Percentiles rank a stretch among this genome's conserved stretches.
These are phyloP conservation scores for Russula sp. DNA, from an alignment of 768 basidiomycete species.

Conservation along the genomic window DNA sequence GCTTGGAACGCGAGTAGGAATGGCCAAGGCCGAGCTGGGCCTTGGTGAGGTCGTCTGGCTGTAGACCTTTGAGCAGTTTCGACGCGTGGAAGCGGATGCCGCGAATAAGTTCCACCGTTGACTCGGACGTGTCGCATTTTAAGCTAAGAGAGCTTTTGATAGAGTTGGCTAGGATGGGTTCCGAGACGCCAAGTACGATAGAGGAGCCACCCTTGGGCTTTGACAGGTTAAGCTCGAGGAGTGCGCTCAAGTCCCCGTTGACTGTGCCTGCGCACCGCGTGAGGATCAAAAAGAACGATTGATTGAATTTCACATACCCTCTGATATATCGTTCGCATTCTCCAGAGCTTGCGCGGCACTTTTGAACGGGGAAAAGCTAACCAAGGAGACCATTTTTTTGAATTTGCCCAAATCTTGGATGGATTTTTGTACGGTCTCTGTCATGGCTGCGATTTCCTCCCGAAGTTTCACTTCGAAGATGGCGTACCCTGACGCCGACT, in stretches of 20 bases:
- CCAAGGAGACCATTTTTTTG: constrained; percentile 81
- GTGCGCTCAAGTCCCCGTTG: constrained; percentile 72
- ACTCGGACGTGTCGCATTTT: constrained; percentile 74
- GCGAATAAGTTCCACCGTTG: constrained; percentile 78
- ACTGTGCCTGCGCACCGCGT: constrained; percentile 57
- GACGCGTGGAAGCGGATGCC: constrained; percentile 88
- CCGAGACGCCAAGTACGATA: constrained; percentile 73
- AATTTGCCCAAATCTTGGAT: constrained; percentile 85
- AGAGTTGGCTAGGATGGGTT: constrained; percentile 62
- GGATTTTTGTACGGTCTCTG: constrained; percentile 73
- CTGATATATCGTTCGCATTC: constrained; percentile 93
- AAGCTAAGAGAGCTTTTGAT: constrained; percentile 70
- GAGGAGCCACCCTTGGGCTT: constrained; percentile 64
- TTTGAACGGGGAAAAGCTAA: constrained; percentile 92
- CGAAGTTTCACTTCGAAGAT: constrained; percentile 81
- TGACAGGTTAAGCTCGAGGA: constrained; percentile 83
- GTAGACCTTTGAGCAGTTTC: constrained; percentile 83
- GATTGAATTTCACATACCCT: constrained; percentile 53
- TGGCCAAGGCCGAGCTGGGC: constrained; percentile 96
- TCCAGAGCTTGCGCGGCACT: constrained; percentile 90
- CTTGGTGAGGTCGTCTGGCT: constrained; percentile 80
- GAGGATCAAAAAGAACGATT: background rate
- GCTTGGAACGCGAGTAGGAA: constrained; percentile 94
- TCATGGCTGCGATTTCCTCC: constrained; percentile 81
- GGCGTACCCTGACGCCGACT: constrained; percentile 90